These are phyloP conservation scores for Paracamarosporium sp. DNA, from an alignment of 2,329 filamentous ascomycete species.

Conservation along the genomic window DNA sequence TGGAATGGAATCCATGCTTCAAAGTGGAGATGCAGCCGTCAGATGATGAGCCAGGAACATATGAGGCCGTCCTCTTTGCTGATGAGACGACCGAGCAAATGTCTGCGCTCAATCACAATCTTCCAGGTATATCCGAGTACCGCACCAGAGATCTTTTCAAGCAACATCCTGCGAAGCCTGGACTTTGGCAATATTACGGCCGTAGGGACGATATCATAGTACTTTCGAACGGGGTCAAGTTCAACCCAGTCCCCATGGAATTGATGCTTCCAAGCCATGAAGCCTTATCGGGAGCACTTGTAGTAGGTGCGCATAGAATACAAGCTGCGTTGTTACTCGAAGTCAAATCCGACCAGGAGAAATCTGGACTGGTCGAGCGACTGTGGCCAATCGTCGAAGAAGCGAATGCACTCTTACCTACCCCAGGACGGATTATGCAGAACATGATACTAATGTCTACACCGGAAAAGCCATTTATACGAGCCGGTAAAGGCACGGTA, in stretches of 20 bases:
- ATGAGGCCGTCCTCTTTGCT: conserved; percentile 17
- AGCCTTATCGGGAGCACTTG: conserved; percentile 18
- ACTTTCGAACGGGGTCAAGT: conserved; percentile 32
- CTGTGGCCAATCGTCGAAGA: conserved; percentile 31
- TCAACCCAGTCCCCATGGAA: conserved; percentile 24
- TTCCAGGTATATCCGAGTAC: conserved; percentile 10
- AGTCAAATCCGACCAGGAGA: conserved; percentile 7
- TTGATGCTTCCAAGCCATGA: conserved; percentile 7
- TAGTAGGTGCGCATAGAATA: conserved; percentile 26
- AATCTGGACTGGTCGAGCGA: conserved; percentile 17
- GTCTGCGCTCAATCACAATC: conserved; percentile 19
- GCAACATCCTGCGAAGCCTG: conserved; percentile 10
- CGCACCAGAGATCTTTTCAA: conserved; percentile 20
- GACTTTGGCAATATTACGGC: conserved; percentile 27
- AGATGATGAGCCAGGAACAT: conserved; percentile 10
- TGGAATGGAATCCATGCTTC: conserved; percentile 19
- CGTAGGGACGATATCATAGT: conserved; percentile 41
- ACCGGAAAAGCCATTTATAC: conserved; percentile 15
- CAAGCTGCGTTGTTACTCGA: conserved; percentile 31
- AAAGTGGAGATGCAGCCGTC: conserved; percentile 19
- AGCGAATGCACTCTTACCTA: conserved; percentile 26
- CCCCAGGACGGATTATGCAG: conserved; percentile 29
- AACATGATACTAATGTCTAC: conserved; percentile 20
- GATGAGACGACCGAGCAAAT: conserved; percentile 10
- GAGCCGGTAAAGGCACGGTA: conserved; percentile 33